Evolutionary conservation across 805 yeast species (phyloP).

Genomic region (Zygoascus tannicola): DNA sequence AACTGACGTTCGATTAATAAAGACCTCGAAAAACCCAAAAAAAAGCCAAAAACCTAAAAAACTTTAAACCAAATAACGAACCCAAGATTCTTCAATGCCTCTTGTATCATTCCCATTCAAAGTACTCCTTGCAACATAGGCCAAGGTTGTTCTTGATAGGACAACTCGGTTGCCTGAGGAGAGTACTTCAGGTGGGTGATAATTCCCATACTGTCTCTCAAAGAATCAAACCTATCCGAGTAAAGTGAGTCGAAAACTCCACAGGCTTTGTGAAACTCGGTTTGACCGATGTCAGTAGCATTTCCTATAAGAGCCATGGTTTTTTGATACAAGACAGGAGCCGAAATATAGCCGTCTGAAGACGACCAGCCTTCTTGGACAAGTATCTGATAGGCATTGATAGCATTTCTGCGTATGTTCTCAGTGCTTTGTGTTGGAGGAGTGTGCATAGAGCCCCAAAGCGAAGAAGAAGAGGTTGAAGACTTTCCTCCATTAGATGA

Average conservation of each 20-base stretch:
- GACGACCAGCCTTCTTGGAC: conserved; percentile 19
- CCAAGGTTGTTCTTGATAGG: not conserved
- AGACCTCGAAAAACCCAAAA: too few species aligned
- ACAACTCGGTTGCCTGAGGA: conserved; percentile 1
- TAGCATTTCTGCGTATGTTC: conserved; percentile 18
- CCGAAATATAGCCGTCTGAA: conserved; percentile 28
- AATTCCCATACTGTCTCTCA: conserved; percentile 28
- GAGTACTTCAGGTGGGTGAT: conserved; percentile 23
- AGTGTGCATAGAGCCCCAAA: not conserved
- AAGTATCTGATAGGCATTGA: conserved; percentile 17
- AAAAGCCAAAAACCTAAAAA: too few species aligned
- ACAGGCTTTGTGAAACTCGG: conserved; percentile 24
- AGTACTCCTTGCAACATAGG: not conserved
- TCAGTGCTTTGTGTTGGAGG: conserved; percentile 6
- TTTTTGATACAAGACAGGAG: conserved; percentile 26
- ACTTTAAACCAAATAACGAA: too few species aligned
- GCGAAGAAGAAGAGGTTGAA: not conserved
- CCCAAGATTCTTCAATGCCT: too few species aligned
- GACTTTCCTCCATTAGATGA: conserved; percentile 2
- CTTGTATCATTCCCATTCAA: not conserved
- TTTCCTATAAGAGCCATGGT: conserved; percentile 17
- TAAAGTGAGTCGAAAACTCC: conserved; percentile 12
- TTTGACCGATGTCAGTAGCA: conserved; percentile 17
- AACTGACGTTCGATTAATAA: too few species aligned
- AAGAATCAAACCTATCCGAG: conserved; percentile 19